Evolutionary conservation across 1,139 yeast genomes (phyloP), one percentile per base, ranked within the genome.

Genomic region (Geotrichum citri-aurantii): DNA sequence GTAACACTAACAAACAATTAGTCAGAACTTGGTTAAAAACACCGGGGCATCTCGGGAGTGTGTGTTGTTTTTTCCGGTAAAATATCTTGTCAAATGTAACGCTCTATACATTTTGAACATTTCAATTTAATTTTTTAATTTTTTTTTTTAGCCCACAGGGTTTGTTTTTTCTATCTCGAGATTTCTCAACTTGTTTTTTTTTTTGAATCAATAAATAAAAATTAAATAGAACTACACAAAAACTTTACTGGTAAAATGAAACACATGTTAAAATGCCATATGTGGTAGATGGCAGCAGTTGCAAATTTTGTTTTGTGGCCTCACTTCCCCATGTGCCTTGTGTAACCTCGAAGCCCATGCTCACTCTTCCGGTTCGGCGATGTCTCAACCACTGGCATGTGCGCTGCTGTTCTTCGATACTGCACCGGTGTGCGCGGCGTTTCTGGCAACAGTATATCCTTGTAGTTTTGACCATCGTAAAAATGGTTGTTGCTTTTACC

Each of bases 321-420:
- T 52, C 42, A 21, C 23, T 6, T 27, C 23, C 33, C 8, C 8
- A 19, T 17, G n/a, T 29, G 21, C 21, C 37, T 23, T 14, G 37
- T 31, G 14, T 26, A 54, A 10, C 57, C 57, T 1, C 26, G 29
- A 8, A 44, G 49, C 5, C 47, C 57, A 26, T 50, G 46, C 8
- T 48, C 21, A 21, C 59, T 57, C 31, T 54, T 49, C 5, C 59
- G 54, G 26, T 33, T 50, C 6, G 52, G 55, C 14, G 52, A 46
- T 1, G 24, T 19, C 23, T 21, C 23, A 12, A 55, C 27, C 12
- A 47, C 29, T 17, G 52, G 55, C 23, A 37, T 37, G 44, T 21
- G 52, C 33, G 52, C 24, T 8, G 46, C 47, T 7, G 42, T 24
- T 26, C 17, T 40, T 12, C 44, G 52, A n/a, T 37, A 29, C 27